phyloP scores from a whole-genome alignment of 345 rosid species.

The Excoecaria agallocha region DNA sequence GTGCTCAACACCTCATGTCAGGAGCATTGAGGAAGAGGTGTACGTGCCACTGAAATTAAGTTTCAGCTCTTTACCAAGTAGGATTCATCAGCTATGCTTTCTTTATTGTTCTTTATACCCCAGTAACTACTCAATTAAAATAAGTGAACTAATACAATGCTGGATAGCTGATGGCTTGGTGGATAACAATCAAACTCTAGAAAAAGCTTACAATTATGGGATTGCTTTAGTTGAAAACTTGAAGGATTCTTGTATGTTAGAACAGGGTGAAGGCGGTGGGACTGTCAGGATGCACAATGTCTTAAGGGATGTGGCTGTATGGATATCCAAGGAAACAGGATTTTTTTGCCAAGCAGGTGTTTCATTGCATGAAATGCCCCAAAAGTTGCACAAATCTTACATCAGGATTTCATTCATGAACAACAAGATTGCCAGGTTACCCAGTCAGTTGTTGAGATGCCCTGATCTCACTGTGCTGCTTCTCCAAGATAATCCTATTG shows the following conservation, averaged over 20 bases:
- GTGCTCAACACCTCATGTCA: conserved; percentile 28
- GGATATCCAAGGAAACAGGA: conserved; percentile 32
- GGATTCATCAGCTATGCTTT: conserved; percentile 36
- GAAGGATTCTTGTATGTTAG: conserved; percentile 45
- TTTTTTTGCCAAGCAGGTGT: conserved; percentile 21
- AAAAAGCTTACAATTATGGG: conserved; percentile 33
- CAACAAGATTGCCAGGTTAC: conserved; percentile 26
- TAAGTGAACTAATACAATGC: conserved; percentile 35
- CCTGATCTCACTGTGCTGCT: conserved; percentile 29
- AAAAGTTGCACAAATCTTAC: conserved; percentile 13
- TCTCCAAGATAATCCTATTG: conserved; percentile 36
- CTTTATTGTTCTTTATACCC: conserved; percentile 48
- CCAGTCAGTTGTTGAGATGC: conserved; percentile 22
- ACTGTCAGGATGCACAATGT: conserved; percentile 50
- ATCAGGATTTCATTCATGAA: conserved; percentile 46
- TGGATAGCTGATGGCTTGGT: conserved; percentile 48
- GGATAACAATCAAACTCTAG: conserved; percentile 25
- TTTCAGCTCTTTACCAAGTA: conserved; percentile 30
- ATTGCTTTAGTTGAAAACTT: conserved; percentile 39
- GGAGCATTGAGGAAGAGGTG: conserved; percentile 35
- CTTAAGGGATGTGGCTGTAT: conserved; percentile 45
- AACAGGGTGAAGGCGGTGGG: conserved; percentile 32
- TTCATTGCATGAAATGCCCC: neutral
- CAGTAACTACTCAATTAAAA: conserved; percentile 36
- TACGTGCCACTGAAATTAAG: conserved; percentile 40